Evolutionary conservation across 2,329 filamentous ascomycete genomes (phyloP), one percentile per base, ranked within the genome.

Genomic region (Scolecobasidium constrictum): DNA sequence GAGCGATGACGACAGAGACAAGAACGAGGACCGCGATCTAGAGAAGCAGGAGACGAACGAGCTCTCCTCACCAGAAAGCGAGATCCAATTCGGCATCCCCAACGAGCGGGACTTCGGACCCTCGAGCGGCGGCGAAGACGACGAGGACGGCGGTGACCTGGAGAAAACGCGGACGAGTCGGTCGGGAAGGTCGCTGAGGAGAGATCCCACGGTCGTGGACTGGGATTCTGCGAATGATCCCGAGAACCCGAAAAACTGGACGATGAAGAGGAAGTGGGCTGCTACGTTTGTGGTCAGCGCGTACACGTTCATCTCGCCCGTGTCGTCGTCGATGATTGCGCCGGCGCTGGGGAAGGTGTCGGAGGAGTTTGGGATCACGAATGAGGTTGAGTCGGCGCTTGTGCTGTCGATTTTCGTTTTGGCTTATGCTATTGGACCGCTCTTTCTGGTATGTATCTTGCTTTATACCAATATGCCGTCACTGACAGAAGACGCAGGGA

Each of bases 191-290:
- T 35, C 31, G 21, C 23, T 20, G 13, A 18, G 19, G 12, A n/a
- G 20, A 2, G 43, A 45, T 20, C 43, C 43, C 26, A 35, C 39
- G 22, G 35, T 45, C 57, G 65, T 70, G 1, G 63, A 60, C 1
- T 71, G 66, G 66, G 66, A 69, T 43, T 59, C 60, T 2, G 56
- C 63, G 4, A 56, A 66, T 21, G 67, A 71, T 46, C 63, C 62
- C 9, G 54, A 53, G 18, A 70, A 71, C 40, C 67, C 67, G 1
- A 67, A 67, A 48, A 69, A 68, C 44, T 68, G 66, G 66, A 51
- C 54, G 3, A 59, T 58, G 45, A 56, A 54, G 42, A 53, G 58
- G 21, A 68, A 67, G 51, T 69, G 66, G 66, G 52, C 60, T 17
- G 63, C 61, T 1, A 67, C 65, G 0, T 48, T 66, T 31, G 61